Evolutionary conservation across 73 alveolate genomes (phyloP), one percentile per base, ranked within the genome.

Genomic region (Stentor coeruleus): DNA sequence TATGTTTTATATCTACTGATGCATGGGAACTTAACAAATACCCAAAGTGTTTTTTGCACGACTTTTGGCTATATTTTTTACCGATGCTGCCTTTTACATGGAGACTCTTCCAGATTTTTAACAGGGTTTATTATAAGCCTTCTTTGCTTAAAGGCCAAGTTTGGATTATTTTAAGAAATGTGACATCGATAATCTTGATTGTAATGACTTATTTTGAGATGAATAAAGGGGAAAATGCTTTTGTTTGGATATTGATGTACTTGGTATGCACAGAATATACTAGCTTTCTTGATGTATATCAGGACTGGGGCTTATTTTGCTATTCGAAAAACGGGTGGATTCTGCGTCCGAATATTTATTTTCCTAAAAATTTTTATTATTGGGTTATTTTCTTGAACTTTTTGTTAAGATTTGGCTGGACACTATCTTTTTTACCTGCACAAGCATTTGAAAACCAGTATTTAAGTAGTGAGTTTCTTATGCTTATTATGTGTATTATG

Each of bases 251-350:
- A 1, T 66, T 31, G 15, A 31, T 66, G 40, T 66, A 20, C 79
- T 26, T 66, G 40, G 37, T 66, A 1, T 66, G 79, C 79, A 66
- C 79, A 26, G 79, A 20, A 1, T 66, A 66, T 2, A 66, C 79
- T 33, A 66, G n/a, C n/a, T 20, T 66, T 2, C 79, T 66, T 66
- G 79, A 66, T 40, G n/a, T 20, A 26, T 66, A 31, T 1, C 79
- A 66, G 33, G 79, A 66, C 79, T 66, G 79, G 79, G 79, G 79
- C 79, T 40, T 66, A 20, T 31, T 66, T 26, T 15, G 79, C 2
- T 28, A 20, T 33, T 66, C 79, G n/a, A 66, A 66, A 33, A 66
- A 66, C 33, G 79, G 79, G n/a, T 66, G 79, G 40, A 26, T 66
- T 20, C 2, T 66, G 39, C n/a, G 79, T 20, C 40, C n/a, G 37